Percentiles rank a stretch among this genome's conserved stretches.
Conservation (phyloP, 192 early-diverging fungal species). For the Oehlia diaphana region DNA sequence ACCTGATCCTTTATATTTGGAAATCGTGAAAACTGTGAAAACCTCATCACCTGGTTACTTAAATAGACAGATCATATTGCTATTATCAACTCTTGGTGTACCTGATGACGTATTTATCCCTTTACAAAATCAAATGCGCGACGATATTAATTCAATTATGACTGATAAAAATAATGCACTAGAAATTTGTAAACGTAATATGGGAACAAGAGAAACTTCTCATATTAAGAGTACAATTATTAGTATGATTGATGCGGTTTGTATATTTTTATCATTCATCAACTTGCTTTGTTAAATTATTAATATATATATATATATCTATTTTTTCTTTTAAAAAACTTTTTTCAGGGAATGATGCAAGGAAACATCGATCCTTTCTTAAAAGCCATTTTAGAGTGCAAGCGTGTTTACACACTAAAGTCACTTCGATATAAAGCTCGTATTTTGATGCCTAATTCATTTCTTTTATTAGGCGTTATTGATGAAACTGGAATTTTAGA, state of each 20-base stretch:
- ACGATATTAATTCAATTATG: neutral
- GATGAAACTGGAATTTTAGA: constrained; percentile 49
- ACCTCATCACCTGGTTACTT: constrained; percentile 50
- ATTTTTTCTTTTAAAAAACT: neutral
- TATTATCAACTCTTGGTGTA: constrained; percentile 58
- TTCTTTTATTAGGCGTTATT: constrained; percentile 52
- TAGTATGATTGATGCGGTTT: constrained; percentile 5
- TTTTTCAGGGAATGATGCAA: constrained; percentile 35
- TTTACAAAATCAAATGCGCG: neutral
- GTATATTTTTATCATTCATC: neutral
- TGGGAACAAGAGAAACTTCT: neutral
- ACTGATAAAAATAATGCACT: neutral
- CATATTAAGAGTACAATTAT: constrained; percentile 7
- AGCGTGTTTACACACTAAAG: constrained; percentile 43
- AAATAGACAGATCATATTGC: constrained; percentile 66
- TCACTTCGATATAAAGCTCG: constrained; percentile 51
- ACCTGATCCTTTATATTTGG: constrained; percentile 43
- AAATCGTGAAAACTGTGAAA: constrained; percentile 55
- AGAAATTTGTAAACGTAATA: neutral
- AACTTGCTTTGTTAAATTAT: constrained; percentile 35
- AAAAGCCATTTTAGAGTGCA: constrained; percentile 42
- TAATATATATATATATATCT: neutral
- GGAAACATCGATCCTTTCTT: constrained; percentile 44
- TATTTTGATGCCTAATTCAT: constrained; percentile 51
- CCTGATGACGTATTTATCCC: constrained; percentile 35